Percentiles rank a stretch among this genome's conserved stretches.
phyloP scores from a whole-genome alignment of 2,329 filamentous ascomycete genomes.

The Aspergillus sp. region DNA sequence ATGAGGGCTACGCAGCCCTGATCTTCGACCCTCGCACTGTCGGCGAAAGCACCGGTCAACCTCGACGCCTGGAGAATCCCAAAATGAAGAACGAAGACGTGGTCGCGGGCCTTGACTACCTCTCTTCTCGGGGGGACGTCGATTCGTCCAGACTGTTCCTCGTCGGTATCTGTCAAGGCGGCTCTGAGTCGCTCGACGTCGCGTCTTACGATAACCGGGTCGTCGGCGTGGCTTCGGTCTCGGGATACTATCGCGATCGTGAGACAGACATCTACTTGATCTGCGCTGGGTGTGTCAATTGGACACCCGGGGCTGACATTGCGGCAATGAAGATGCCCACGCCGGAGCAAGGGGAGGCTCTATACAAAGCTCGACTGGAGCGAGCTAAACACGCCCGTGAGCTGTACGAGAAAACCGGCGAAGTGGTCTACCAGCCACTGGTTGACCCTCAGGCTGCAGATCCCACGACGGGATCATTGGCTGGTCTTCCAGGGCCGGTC shows the following conservation, averaged over 20 bases:
- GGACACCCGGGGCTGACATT: constrained; percentile 18
- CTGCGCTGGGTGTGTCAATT: constrained; percentile 22
- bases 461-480: constrained; percentile 15
- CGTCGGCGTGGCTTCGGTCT: constrained; percentile 16
- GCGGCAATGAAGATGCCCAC: constrained; percentile 21
- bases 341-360: constrained; percentile 21
- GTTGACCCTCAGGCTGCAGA: constrained; percentile 19
- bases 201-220: constrained; percentile 21
- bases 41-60: constrained; percentile 24
- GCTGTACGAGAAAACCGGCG: constrained; percentile 21
- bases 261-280: constrained; percentile 28
- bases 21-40: constrained; percentile 28
- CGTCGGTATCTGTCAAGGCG: constrained; percentile 25
- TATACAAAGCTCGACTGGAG: constrained; percentile 19
- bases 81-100: constrained; percentile 27
- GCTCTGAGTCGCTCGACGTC: constrained; percentile 24
- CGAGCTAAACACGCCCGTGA: constrained; percentile 19
- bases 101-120: constrained; percentile 23
- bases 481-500: constrained; percentile 23
- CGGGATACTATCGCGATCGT: constrained; percentile 24
- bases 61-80: constrained; percentile 23
- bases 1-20: constrained; percentile 26
- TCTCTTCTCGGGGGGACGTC: constrained; percentile 18
- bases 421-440: constrained; percentile 23
- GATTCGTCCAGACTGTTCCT: constrained; percentile 20